A percentile compares a stretch with the other conserved stretches of the same genome.
These are phyloP conservation scores for Nakazawaea sp. DNA, from an alignment of 805 yeast species.

Conservation along the genomic window DNA sequence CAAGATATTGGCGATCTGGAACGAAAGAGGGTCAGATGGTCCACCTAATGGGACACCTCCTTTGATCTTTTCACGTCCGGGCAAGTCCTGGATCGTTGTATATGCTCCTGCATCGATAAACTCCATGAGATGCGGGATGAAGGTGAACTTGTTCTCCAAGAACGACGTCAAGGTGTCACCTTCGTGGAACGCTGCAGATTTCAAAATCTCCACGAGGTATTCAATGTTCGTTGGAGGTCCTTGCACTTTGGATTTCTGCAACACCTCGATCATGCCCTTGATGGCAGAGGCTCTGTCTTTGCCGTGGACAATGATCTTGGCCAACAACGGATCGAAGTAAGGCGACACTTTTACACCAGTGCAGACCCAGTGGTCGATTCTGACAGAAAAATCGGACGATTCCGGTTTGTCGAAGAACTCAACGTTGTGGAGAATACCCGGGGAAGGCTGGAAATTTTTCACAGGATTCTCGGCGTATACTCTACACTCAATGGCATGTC, in stretches of 20 bases:
- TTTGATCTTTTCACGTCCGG: constrained; percentile 20
- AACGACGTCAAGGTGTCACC: constrained; percentile 19
- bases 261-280: constrained; percentile 15
- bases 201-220: constrained; percentile 17
- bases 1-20: constrained; percentile 20
- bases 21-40: constrained; percentile 20
- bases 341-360: constrained; percentile 22
- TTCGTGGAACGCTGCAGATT: constrained; percentile 11
- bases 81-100: constrained; percentile 46
- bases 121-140: constrained; percentile 18
- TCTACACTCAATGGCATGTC: constrained; percentile 23
- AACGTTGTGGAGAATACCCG: constrained; percentile 20
- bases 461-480: constrained; percentile 23
- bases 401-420: constrained; percentile 11
- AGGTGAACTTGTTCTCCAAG: constrained; percentile 14
- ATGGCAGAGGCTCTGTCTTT: constrained; percentile 15
- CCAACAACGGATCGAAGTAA: constrained; percentile 24
- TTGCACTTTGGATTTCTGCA: constrained; percentile 15
- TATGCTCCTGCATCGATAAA: constrained; percentile 36
- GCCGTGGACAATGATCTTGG: constrained; percentile 22
- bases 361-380: constrained; percentile 22
- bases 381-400: constrained; percentile 9
- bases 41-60: constrained; percentile 23
- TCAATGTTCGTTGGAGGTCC: constrained; percentile 23
- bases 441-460: constrained; percentile 20